Evolutionary conservation across 1,139 yeast genomes (phyloP).

Genomic region (Magnusiomyces starmeri): DNA sequence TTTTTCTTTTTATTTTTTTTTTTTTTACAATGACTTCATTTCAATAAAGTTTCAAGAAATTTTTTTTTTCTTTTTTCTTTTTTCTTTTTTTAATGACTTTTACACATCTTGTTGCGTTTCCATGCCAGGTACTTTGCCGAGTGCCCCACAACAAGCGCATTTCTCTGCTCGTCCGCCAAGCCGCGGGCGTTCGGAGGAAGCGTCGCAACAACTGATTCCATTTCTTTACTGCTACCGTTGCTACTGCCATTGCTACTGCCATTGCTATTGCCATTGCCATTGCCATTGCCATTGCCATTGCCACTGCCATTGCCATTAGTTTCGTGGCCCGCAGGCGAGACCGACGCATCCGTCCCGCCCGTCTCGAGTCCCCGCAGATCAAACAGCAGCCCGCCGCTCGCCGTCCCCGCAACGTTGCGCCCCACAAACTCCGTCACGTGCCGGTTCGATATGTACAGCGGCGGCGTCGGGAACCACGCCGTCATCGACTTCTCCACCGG

Average conservation of each 20-base stretch:
- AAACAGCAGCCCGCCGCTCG: constrained; percentile 13
- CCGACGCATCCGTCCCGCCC: constrained; percentile 2
- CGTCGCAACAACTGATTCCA: no score
- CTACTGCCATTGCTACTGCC: not conserved
- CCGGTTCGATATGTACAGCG: constrained; percentile 50
- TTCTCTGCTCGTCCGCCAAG: constrained; percentile 23
- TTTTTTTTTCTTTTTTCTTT: not conserved
- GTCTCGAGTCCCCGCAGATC: constrained; percentile 15
- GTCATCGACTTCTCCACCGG: constrained; percentile 25
- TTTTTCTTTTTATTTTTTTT: not conserved
- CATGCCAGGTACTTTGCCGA: constrained; percentile 66
- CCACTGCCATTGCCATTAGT: constrained; percentile 19
- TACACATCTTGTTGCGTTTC: constrained; percentile 35
- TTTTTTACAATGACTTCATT: not conserved
- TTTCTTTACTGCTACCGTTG: no score
- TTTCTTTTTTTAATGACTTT: not conserved
- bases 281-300: constrained; percentile 1
- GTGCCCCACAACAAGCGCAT: constrained; percentile 44
- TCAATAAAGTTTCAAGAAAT: not conserved
- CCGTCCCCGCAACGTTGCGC: constrained; percentile 13
- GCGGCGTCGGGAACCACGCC: constrained; percentile 79
- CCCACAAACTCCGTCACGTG: constrained; percentile 31
- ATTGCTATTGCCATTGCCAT: no score
- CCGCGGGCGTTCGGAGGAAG: constrained; percentile 19
- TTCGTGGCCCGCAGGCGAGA: constrained; percentile 15